phyloP scores from a whole-genome alignment of 2,329 filamentous ascomycete genomes.

The Macrophomina phaseolina region DNA sequence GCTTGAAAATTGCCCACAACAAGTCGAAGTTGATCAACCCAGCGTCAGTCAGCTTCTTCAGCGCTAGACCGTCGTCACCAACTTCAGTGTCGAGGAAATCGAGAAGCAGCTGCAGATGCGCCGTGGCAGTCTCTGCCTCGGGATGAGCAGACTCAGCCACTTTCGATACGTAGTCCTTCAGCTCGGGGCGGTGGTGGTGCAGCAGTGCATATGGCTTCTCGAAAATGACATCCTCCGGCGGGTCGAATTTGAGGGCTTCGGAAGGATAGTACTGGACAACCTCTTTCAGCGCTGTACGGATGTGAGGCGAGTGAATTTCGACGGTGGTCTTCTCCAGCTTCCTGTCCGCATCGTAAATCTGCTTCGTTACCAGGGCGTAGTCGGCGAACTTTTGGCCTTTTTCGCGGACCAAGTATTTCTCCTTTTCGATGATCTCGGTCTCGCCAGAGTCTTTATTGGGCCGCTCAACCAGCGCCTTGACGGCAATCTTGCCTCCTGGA shows the following conservation, averaged over 20 bases:
- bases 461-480: conserved; percentile 27
- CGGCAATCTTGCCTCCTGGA: conserved; percentile 18
- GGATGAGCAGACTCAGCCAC: conserved; percentile 23
- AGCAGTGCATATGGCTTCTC: conserved; percentile 57
- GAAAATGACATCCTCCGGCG: conserved; percentile 40
- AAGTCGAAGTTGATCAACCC: conserved; percentile 31
- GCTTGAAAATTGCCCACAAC: conserved; percentile 35
- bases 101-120: conserved; percentile 36
- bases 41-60: conserved; percentile 29
- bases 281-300: conserved; percentile 56
- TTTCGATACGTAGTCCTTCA: conserved; percentile 39
- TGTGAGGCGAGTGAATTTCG: conserved; percentile 35
- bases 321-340: conserved; percentile 33
- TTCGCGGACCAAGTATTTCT: conserved; percentile 21
- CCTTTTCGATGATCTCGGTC: conserved; percentile 28
- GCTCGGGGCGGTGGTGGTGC: conserved; percentile 53
- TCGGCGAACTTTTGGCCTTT: conserved; percentile 26
- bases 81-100: conserved; percentile 32
- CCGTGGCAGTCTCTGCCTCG: conserved; percentile 30
- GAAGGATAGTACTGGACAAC: conserved; percentile 57
- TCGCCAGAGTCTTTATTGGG: conserved; percentile 24
- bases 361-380: conserved; percentile 35
- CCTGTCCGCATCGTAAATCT: conserved; percentile 33
- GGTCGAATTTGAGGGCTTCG: conserved; percentile 39
- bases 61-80: conserved; percentile 30